Percentiles rank a stretch among this genome's conserved stretches.
Evolutionary conservation across 2,329 filamentous ascomycete genomes (phyloP).

Genomic region (Trichoderma polysporum): DNA sequence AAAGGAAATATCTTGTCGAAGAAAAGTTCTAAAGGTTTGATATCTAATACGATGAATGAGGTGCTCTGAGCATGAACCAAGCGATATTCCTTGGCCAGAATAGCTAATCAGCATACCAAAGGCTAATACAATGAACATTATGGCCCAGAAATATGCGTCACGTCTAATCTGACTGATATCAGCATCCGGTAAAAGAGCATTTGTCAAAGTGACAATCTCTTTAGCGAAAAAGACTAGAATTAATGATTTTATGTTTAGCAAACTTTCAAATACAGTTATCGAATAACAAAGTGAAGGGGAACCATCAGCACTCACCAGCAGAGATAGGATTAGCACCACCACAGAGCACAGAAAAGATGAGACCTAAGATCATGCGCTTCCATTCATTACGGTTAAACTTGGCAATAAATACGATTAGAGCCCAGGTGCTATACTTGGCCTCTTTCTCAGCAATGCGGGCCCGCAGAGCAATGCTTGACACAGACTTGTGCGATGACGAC

Average conservation of each 20-base stretch:
- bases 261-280: too few relatives aligned
- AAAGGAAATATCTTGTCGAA: conserved; percentile 89
- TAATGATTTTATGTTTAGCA: not conserved
- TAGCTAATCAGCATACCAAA: conserved; percentile 71
- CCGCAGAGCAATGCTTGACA: conserved; percentile 70
- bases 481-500: conserved; percentile 55
- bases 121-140: conserved; percentile 86
- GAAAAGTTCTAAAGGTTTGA: conserved; percentile 78
- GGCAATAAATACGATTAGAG: conserved; percentile 74
- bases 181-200: conserved; percentile 48
- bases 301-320: conserved; percentile 22
- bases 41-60: conserved; percentile 82
- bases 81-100: conserved; percentile 65
- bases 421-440: conserved; percentile 66
- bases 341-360: conserved; percentile 72
- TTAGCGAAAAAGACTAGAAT: conserved; percentile 77
- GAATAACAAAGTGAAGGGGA: not conserved
- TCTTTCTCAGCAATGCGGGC: conserved; percentile 50
- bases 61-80: conserved; percentile 83
- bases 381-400: conserved; percentile 76
- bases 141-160: conserved; percentile 80
- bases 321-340: conserved; percentile 74
- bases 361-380: conserved; percentile 68
- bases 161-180: conserved; percentile 59
- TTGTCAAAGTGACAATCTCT: conserved; percentile 70